Conservation (phyloP, 2,329 filamentous ascomycete species). For the Aspergillus bombycis region DNA sequence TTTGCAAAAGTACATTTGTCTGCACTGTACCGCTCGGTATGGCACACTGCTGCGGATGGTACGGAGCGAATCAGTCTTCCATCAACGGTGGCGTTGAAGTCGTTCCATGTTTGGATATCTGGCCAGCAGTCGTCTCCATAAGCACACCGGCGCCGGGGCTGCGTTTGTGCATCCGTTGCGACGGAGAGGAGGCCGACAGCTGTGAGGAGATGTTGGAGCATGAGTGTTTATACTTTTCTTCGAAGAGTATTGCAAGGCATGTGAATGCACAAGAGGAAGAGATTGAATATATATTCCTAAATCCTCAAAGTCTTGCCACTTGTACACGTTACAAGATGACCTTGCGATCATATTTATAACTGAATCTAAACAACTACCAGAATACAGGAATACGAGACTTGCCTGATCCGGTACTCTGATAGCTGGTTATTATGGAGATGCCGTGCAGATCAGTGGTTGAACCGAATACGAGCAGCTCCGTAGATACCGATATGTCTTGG, state of each 20-base stretch:
- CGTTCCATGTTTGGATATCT: neutral
- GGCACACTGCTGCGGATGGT: constrained; percentile 8
- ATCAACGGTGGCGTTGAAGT: constrained; percentile 6
- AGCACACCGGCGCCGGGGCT: neutral
- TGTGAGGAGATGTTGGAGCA: neutral
- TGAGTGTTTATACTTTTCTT: neutral
- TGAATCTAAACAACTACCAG: neutral
- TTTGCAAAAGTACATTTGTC: neutral
- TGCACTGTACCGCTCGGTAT: neutral
- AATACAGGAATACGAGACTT: neutral
- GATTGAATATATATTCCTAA: neutral
- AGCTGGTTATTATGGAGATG: neutral
- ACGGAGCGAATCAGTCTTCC: constrained; percentile 7
- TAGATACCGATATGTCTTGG: neutral
- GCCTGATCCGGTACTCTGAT: neutral
- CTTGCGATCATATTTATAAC: neutral
- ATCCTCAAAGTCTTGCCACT: rapidly evolving
- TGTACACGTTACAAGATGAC: neutral
- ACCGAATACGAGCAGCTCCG: neutral
- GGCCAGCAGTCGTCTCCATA: constrained; percentile 10
- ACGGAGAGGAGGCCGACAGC: neutral
- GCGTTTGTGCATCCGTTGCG: neutral
- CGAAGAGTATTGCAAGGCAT: neutral
- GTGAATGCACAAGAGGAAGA: too few relatives aligned
- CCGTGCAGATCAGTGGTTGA: neutral